phyloP scores from a whole-genome alignment of 2,329 filamentous ascomycete genomes.

The Talaromyces verruculosus region DNA sequence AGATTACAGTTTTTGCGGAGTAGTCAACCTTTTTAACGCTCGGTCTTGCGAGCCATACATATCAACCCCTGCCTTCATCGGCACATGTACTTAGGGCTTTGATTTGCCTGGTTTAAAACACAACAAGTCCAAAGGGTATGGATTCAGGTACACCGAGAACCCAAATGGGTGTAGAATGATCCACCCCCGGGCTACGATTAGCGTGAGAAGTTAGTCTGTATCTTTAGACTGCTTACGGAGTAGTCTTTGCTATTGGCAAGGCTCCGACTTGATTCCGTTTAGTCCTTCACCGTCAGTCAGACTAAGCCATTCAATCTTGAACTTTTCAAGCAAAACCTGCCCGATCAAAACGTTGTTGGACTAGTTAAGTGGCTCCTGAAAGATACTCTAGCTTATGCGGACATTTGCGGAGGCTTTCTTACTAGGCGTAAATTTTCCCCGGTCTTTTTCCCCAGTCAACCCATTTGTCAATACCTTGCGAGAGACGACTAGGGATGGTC shows the following conservation, averaged over 20 bases:
- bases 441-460: not conserved
- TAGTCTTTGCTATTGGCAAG: not conserved
- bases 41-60: constrained; percentile 5
- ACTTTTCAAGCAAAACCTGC: not conserved
- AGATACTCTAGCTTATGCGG: not conserved
- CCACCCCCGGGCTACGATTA: constrained; percentile 11
- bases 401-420: not conserved
- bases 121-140: not conserved
- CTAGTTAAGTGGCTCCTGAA: not conserved
- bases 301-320: not conserved
- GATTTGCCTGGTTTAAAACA: constrained; percentile 3
- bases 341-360: not conserved
- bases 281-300: not conserved
- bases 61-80: constrained; percentile 5
- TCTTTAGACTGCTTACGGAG: not conserved
- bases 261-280: not conserved
- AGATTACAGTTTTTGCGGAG: constrained; percentile 10
- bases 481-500: not conserved
- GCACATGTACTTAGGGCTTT: constrained; percentile 7
- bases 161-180: constrained; percentile 16
- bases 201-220: not conserved
- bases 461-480: not conserved
- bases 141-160: constrained; percentile 11
- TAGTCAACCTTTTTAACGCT: not conserved
- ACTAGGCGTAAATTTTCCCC: not conserved